Evolutionary conservation across 2,329 filamentous ascomycete genomes (phyloP).

Genomic region (Leptographium lundbergii): DNA sequence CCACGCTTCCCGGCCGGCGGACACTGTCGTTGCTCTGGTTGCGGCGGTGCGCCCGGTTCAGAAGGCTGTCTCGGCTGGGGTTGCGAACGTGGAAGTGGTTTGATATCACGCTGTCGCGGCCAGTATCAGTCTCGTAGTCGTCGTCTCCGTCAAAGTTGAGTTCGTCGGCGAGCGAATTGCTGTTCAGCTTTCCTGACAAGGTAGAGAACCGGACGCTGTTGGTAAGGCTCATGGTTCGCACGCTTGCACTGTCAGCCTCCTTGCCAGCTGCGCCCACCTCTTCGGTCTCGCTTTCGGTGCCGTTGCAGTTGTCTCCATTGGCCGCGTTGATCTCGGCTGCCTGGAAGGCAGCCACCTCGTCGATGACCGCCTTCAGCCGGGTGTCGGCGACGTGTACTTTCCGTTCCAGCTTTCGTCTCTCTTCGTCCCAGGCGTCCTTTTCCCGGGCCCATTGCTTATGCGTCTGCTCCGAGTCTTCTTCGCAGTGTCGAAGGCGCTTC

Average conservation of each 20-base stretch:
- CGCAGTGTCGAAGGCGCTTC: constrained; percentile 64
- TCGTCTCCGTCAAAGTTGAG: constrained; percentile 77
- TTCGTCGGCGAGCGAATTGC: constrained; percentile 79
- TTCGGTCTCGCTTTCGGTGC: constrained; percentile 45
- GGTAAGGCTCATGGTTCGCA: constrained; percentile 61
- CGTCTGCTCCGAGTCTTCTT: constrained; percentile 69
- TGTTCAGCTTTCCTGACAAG: constrained; percentile 36
- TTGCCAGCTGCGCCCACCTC: constrained; percentile 32
- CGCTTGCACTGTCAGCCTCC: constrained; percentile 60
- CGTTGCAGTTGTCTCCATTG: constrained; percentile 29
- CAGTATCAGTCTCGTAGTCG: constrained; percentile 55
- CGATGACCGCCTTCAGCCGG: constrained; percentile 69
- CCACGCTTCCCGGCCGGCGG: constrained; percentile 40
- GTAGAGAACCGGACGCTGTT: constrained; percentile 61
- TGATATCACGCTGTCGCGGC: constrained; percentile 49
- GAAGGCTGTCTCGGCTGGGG: constrained; percentile 43
- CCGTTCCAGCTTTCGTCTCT: constrained; percentile 69
- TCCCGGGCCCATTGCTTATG: constrained; percentile 76
- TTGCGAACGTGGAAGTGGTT: constrained; percentile 36
- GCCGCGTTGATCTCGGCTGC: constrained; percentile 31
- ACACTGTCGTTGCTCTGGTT: constrained; percentile 48
- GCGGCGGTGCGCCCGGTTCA: constrained; percentile 36
- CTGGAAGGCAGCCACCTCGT: constrained; percentile 68
- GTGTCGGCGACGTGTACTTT: constrained; percentile 84
- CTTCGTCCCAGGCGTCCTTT: constrained; percentile 72